phyloP scores from a whole-genome alignment of 2,329 filamentous ascomycete genomes.

The Trichoderma hamatum region DNA sequence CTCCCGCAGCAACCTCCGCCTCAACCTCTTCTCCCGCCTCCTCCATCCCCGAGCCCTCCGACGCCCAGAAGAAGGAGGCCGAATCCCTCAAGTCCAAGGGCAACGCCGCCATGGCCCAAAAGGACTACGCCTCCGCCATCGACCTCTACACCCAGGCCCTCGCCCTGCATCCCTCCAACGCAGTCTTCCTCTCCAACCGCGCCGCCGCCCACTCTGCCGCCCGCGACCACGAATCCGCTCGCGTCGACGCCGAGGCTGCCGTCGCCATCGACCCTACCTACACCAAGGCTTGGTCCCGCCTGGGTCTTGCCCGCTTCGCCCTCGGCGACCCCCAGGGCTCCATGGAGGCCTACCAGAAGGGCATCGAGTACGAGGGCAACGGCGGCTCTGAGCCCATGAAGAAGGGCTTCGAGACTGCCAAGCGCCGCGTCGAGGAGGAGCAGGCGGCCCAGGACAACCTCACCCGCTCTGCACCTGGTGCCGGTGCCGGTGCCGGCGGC shows the following conservation, averaged over 20 bases:
- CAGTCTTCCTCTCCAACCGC: constrained; percentile 96
- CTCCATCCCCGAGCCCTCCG: constrained; percentile 40
- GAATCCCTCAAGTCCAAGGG: constrained; percentile 88
- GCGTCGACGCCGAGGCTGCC: constrained; percentile 86
- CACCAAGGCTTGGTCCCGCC: constrained; percentile 94
- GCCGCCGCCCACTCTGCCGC: constrained; percentile 89
- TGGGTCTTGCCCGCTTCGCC: constrained; percentile 89
- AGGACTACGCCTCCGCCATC: constrained; percentile 84
- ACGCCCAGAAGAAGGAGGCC: constrained; percentile 74
- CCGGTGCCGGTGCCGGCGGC: constrained; percentile 58
- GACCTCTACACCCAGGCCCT: constrained; percentile 88
- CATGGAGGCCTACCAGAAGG: constrained; percentile 92
- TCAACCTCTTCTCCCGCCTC: constrained; percentile 40
- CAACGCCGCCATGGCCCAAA: constrained; percentile 92
- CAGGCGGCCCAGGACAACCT: constrained; percentile 40
- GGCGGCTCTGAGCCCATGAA: constrained; percentile 97
- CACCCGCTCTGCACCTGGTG: constrained; percentile 53
- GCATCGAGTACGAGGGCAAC: constrained; percentile 91
- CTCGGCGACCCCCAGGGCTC: constrained; percentile 87
- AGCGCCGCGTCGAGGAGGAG: constrained; percentile 80
- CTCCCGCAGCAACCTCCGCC: constrained; percentile 49
- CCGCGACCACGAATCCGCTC: constrained; percentile 81
- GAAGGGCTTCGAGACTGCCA: constrained; percentile 93
- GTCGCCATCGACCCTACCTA: constrained; percentile 87
- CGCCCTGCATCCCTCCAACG: constrained; percentile 77